Conservation (phyloP, 495 filamentous ascomycete species). For the Hypoxylon fuscum region DNA sequence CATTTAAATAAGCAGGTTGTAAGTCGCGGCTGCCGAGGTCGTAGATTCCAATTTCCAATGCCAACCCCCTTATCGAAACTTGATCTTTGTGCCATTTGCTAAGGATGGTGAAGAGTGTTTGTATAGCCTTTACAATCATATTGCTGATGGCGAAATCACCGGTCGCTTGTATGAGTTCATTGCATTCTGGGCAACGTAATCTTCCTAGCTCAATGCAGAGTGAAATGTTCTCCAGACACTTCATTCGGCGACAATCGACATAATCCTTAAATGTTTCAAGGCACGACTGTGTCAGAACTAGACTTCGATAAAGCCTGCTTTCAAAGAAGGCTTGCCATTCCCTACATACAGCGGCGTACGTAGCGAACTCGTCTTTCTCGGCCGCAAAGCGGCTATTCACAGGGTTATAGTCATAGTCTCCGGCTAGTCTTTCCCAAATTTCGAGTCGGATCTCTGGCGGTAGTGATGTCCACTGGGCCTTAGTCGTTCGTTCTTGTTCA, state of each 20-base stretch:
- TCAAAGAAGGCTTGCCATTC: no score
- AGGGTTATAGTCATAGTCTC: no score
- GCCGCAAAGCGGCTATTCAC: no score
- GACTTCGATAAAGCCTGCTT: not conserved
- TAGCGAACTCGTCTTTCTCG: no score
- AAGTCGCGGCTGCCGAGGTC: slow-evolving; percentile 37
- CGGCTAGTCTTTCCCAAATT: no score
- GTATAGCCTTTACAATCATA: not conserved
- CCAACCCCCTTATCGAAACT: not conserved
- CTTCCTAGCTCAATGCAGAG: slow-evolving; percentile 1
- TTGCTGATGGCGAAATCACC: not conserved
- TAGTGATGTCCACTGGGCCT: no score
- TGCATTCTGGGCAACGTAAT: not conserved
- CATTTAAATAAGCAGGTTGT: slow-evolving; percentile 9
- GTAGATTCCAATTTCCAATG: slow-evolving; percentile 33
- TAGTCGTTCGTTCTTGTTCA: no score
- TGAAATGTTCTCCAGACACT: not conserved
- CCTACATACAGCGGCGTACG: no score
- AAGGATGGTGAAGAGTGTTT: not conserved
- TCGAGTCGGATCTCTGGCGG: no score
- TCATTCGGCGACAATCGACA: not conserved
- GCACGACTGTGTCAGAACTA: not conserved
- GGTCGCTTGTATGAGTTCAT: not conserved
- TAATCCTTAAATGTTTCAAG: not conserved
- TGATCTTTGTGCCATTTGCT: not conserved